A percentile compares a stretch with the other conserved stretches of the same genome.
Conservation (phyloP, 148 eudicot genomes). For the Fagopyrum esculentum region DNA sequence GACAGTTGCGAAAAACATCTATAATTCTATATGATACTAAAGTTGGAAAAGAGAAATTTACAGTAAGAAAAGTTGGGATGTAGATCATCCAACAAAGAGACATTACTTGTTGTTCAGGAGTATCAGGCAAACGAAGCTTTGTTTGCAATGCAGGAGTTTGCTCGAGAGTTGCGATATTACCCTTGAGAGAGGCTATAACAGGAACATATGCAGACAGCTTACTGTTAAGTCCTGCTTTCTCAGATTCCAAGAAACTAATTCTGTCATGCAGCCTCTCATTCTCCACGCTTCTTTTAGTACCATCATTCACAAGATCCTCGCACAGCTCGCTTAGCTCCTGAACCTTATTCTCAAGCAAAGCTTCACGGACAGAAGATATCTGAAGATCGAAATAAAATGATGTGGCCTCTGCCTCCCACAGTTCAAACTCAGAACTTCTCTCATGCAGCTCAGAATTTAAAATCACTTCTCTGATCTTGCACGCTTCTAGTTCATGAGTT, state of each 20-base stretch:
- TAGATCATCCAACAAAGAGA: not conserved
- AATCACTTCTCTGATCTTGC: constrained; percentile 49
- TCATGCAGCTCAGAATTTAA: constrained; percentile 64
- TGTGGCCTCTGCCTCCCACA: constrained; percentile 89
- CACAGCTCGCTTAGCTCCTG: constrained; percentile 62
- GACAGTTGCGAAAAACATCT: too few species aligned
- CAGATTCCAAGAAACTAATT: constrained; percentile 49
- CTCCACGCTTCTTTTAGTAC: constrained; percentile 39
- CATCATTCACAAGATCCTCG: constrained; percentile 48
- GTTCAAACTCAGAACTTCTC: constrained; percentile 63
- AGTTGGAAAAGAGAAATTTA: not conserved
- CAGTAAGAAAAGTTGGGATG: not conserved
- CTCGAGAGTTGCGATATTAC: constrained; percentile 53
- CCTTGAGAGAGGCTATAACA: constrained; percentile 46
- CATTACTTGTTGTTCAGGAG: constrained; percentile 37
- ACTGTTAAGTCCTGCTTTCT: constrained; percentile 49
- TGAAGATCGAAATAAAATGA: constrained; percentile 91
- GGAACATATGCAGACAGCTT: constrained; percentile 58
- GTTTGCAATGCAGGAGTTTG: constrained; percentile 32
- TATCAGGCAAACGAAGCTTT: constrained; percentile 23
- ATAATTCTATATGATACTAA: too few species aligned
- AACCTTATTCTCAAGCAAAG: constrained; percentile 61
- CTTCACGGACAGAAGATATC: constrained; percentile 60
- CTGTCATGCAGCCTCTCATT: constrained; percentile 51
- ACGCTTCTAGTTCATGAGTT: constrained; percentile 58